Evolutionary conservation across 805 yeast genomes (phyloP).

Genomic region (Teunomyces barrocoloradensis): DNA sequence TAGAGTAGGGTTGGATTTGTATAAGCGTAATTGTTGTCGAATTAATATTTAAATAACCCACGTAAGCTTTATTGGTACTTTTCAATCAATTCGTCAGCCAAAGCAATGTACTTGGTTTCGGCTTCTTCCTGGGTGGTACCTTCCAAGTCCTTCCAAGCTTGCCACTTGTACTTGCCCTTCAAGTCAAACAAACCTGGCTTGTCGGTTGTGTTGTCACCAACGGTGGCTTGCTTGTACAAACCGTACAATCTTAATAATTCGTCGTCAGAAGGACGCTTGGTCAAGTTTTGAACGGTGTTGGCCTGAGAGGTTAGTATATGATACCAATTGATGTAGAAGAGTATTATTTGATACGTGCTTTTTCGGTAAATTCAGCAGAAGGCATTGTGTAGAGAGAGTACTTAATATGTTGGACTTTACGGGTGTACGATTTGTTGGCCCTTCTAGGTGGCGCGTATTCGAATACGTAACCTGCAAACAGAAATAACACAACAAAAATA

Average conservation of each 20-base stretch:
- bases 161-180: constrained; percentile 97
- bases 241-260: constrained; percentile 87
- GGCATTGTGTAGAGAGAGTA: constrained; percentile 15
- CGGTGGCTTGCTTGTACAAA: constrained; percentile 94
- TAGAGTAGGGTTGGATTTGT: background rate
- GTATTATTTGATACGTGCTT: constrained; percentile 17
- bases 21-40: background rate
- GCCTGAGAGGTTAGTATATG: constrained; percentile 49
- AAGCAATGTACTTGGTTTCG: constrained; percentile 70
- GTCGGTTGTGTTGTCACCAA: constrained; percentile 84
- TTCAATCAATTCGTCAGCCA: constrained; percentile 61
- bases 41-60: background rate
- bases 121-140: constrained; percentile 90
- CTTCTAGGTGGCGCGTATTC: background rate
- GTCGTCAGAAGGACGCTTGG: constrained; percentile 79
- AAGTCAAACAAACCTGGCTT: constrained; percentile 92
- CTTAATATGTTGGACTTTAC: background rate
- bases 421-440: background rate
- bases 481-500: background rate
- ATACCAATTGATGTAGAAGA: background rate
- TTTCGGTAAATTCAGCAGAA: constrained; percentile 28
- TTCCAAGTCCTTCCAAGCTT: constrained; percentile 86
- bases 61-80: constrained; percentile 28
- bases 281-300: constrained; percentile 69
- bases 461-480: constrained; percentile 1